Evolutionary conservation across 192 early-diverging fungal species (phyloP).

Genomic region (Linnemannia exigua): DNA sequence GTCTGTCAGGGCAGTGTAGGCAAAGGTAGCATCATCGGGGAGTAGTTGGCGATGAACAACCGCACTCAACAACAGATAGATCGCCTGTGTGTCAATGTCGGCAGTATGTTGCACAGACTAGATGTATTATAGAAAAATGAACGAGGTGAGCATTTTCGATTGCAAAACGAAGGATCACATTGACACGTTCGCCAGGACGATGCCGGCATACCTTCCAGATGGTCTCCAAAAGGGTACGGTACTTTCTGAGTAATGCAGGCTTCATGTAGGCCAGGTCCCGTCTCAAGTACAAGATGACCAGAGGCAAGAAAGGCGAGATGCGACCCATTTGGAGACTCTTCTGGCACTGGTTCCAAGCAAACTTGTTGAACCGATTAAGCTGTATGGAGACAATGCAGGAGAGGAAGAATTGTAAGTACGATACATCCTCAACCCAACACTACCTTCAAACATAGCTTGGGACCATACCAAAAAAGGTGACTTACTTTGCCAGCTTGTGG

Average conservation of each 20-base stretch:
- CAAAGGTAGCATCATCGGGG: conserved; percentile 50
- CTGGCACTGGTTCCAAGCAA: conserved; percentile 57
- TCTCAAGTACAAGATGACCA: conserved; percentile 57
- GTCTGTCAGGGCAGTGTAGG: conserved; percentile 54
- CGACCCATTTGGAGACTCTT: conserved; percentile 47
- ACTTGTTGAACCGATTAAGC: conserved; percentile 62
- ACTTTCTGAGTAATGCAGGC: conserved; percentile 46
- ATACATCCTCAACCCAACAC: neutral
- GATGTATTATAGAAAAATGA: neutral
- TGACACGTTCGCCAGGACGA: neutral
- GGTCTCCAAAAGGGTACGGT: conserved; percentile 42
- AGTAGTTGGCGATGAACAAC: conserved; percentile 56
- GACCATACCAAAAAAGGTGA: neutral
- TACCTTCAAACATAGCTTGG: neutral
- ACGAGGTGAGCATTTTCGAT: neutral
- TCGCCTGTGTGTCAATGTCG: conserved; percentile 46
- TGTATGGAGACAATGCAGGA: neutral
- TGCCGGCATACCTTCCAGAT: conserved; percentile 50
- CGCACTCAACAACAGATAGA: conserved; percentile 56
- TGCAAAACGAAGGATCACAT: neutral
- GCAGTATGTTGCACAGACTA: conserved; percentile 41
- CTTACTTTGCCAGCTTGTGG: conserved; percentile 43
- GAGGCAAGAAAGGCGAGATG: conserved; percentile 55
- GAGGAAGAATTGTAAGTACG: neutral
- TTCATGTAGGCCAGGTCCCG: conserved; percentile 59